These are phyloP conservation scores for Neurospora sp. DNA, from an alignment of 495 filamentous ascomycete species.

Conservation along the genomic window DNA sequence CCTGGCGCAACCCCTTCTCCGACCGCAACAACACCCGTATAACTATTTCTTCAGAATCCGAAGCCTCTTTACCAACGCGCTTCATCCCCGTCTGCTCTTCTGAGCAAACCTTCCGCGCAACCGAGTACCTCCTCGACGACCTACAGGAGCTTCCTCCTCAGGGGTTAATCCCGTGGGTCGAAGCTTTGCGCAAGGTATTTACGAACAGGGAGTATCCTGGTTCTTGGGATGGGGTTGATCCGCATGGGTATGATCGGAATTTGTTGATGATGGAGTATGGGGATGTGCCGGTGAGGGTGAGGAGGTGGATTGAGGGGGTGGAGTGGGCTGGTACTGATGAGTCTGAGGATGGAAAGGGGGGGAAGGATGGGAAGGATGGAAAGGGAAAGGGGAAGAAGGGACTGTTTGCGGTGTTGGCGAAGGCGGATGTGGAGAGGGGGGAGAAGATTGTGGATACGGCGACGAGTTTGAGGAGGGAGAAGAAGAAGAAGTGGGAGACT, in stretches of 20 bases:
- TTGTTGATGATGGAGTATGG: constrained; percentile 25
- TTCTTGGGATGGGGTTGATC: constrained; percentile 28
- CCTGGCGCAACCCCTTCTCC: constrained; percentile 23
- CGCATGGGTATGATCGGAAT: constrained; percentile 25
- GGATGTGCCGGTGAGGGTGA: constrained; percentile 18
- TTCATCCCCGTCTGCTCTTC: constrained; percentile 15
- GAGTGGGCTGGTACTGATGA: constrained; percentile 14
- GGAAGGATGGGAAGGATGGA: no score
- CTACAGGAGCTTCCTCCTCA: constrained; percentile 14
- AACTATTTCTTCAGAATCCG: neutral
- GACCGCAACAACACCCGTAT: neutral
- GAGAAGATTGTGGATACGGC: constrained; percentile 6
- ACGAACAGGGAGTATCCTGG: constrained; percentile 22
- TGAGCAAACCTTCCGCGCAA: constrained; percentile 14
- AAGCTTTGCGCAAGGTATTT: constrained; percentile 23
- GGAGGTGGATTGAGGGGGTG: constrained; percentile 30
- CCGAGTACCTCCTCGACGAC: constrained; percentile 26
- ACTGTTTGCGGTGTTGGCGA: constrained; percentile 21
- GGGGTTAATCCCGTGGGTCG: constrained; percentile 19
- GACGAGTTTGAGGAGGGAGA: constrained; percentile 12
- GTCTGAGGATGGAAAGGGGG: no score
- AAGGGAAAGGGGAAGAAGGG: constrained; percentile 12
- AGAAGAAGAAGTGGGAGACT: constrained; percentile 11
- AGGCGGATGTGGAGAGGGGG: constrained; percentile 3
- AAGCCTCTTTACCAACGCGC: neutral